Base-by-base conservation (phyloP, 257 asterid species). In the Dorcoceras hygrometricum region DNA sequence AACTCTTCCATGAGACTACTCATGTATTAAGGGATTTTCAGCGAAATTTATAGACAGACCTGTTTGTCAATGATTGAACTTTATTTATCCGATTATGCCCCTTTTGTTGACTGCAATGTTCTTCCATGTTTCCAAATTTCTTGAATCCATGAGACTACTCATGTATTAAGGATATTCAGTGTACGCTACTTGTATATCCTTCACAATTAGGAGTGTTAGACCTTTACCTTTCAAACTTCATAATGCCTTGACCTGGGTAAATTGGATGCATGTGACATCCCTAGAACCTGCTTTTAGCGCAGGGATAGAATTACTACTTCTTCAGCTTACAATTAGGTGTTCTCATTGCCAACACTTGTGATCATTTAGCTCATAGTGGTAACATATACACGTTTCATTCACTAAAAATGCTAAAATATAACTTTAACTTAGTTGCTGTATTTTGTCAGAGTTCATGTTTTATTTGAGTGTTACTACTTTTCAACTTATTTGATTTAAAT, bases 381-480 rank as follows among this genome's bases (percentile, higher is more conserved):
- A 66, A 8, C 31, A 61, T 9, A 48, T 27, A 43, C 19, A 12
- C 4, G 51, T 43, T 43, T n/a, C 23, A 32, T 53, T 26, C 25
- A 25, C 53, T 36, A 58, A 19, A 59, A 68, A 28, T 6, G 1
- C n/a, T 22, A 10, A 36, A 39, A 0, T n/a, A 29, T 23, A 58
- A 36, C 19, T 58, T 67, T 43, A 14, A 11, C 9, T 19, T 19
- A 5, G 0, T 23, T 36, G 18, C 23, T 23, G 39, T 69, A 31
- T 68, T 57, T 24, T 22, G 43, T 64, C 6, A 20, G 20, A 60
- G 29, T 11, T 60, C 3, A 18, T 10, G 48, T 24, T 34, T 43
- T 58, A 24, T 57, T 18, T 61, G 67, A 57, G 75, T 19, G 19
- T 31, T 63, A 18, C 57, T 10, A 60, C 65, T 58, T 48, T 26